Evolutionary conservation across 768 basidiomycete species (phyloP).

Genomic region (Auriscalpium orientale): DNA sequence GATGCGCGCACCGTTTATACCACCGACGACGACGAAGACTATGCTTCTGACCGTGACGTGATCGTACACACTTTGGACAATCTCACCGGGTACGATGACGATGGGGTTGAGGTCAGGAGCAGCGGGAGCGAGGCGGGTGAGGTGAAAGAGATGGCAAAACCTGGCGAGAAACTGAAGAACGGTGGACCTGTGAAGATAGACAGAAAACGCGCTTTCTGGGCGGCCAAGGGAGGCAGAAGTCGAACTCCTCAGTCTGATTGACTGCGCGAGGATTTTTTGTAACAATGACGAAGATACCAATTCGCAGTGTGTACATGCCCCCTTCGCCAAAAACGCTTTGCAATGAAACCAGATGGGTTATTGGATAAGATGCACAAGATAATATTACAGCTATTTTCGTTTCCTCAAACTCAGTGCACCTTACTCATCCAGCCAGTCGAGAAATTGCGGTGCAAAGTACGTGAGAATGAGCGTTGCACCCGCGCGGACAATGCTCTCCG

Average conservation of each 20-base stretch:
- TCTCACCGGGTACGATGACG: conserved; percentile 14
- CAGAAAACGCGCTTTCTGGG: conserved; percentile 47
- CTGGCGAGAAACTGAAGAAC: conserved; percentile 3
- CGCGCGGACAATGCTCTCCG: conserved; percentile 87
- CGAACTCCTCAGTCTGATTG: background rate
- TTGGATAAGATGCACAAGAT: too few relatives aligned
- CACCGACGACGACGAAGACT: conserved; percentile 42
- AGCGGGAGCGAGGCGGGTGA: conserved; percentile 4
- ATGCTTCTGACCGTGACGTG: conserved; percentile 12
- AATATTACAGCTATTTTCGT: too few relatives aligned
- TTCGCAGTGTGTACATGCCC: too few relatives aligned
- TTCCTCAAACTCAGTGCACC: too few relatives aligned
- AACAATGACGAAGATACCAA: too few relatives aligned
- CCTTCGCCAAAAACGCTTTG: too few relatives aligned
- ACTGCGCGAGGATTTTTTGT: too few relatives aligned
- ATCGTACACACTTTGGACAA: conserved; percentile 4
- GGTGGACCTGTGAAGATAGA: conserved; percentile 22
- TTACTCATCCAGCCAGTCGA: conserved; percentile 66
- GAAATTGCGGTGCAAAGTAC: conserved; percentile 95
- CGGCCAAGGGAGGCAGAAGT: conserved; percentile 35
- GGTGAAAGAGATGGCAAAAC: background rate
- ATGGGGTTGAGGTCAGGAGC: conserved; percentile 21
- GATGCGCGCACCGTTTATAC: conserved; percentile 43
- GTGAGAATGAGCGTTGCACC: conserved; percentile 84
- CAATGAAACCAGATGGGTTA: too few relatives aligned